phyloP scores from a whole-genome alignment of 208 protist genomes.

The Crithidia sp. region DNA sequence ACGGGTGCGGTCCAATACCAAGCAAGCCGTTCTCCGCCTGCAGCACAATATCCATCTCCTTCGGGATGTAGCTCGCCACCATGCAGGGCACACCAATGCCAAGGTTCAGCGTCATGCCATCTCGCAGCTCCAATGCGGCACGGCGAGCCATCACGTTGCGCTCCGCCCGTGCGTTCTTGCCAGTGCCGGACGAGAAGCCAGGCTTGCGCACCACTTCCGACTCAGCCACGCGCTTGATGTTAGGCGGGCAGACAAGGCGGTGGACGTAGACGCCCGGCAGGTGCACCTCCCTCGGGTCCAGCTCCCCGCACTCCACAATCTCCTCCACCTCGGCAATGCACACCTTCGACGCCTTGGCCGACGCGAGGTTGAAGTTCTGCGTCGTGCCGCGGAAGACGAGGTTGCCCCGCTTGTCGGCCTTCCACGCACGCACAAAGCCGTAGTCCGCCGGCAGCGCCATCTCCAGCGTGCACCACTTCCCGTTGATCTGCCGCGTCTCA shows the following conservation, averaged over 20 bases:
- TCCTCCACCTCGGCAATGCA: constrained; percentile 95
- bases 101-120: constrained; percentile 95
- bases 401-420: constrained; percentile 84
- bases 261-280: constrained; percentile 93
- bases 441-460: constrained; percentile 90
- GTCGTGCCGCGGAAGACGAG: constrained; percentile 85
- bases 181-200: not conserved
- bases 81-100: constrained; percentile 96
- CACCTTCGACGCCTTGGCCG: constrained; percentile 84
- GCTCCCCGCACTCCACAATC: constrained; percentile 86
- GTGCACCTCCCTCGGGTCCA: constrained; percentile 90
- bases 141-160: constrained; percentile 76
- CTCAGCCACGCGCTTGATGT: constrained; percentile 16
- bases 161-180: constrained; percentile 16
- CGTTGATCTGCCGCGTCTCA: constrained; percentile 83
- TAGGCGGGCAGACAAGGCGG: constrained; percentile 57
- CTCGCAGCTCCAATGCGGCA: constrained; percentile 91
- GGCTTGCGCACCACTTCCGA: constrained; percentile 19
- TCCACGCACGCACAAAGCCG: constrained; percentile 91
- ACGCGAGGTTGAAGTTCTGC: constrained; percentile 92
- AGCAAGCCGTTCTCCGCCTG: constrained; percentile 90
- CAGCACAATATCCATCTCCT: constrained; percentile 76
- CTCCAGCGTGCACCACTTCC: constrained; percentile 85
- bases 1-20: constrained; percentile 89
- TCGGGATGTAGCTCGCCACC: constrained; percentile 79